phyloP scores from a whole-genome alignment of 805 yeast genomes.

The Millerozyma acaciae region DNA sequence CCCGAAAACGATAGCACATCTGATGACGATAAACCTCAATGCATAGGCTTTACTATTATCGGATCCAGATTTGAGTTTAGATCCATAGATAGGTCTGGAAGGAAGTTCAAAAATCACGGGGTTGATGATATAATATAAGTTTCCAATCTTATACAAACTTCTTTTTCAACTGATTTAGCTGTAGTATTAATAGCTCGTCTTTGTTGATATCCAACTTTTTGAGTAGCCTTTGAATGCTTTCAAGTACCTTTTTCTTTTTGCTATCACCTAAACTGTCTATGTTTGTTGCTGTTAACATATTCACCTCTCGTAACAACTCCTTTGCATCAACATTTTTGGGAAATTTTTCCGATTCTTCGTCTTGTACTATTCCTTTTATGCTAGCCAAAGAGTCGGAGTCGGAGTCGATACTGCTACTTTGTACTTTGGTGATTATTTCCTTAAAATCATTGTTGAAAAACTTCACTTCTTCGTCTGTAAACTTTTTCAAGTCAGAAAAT shows the following conservation, averaged over 20 bases:
- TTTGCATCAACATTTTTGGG: conserved; percentile 10
- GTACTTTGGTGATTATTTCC: conserved; percentile 13
- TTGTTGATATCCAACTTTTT: conserved; percentile 11
- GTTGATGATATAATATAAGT: conserved; percentile 50
- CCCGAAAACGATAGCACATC: conserved; percentile 12
- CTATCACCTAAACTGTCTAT: not conserved
- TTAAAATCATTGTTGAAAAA: conserved; percentile 21
- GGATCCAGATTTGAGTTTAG: conserved; percentile 79
- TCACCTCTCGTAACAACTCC: conserved; percentile 12
- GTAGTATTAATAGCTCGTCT: conserved; percentile 21
- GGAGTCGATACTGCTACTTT: conserved; percentile 7
- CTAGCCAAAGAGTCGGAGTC: conserved; percentile 16
- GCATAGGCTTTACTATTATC: conserved; percentile 57
- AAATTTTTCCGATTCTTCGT: conserved; percentile 3
- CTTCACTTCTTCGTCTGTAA: conserved; percentile 16
- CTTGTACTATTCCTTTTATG: conserved; percentile 10
- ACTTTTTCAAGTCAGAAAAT: conserved; percentile 21
- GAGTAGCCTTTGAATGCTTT: conserved; percentile 11
- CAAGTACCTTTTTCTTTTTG: conserved; percentile 1
- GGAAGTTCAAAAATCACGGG: conserved; percentile 78
- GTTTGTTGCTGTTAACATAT: conserved; percentile 7
- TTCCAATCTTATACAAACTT: conserved; percentile 7
- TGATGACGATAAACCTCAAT: conserved; percentile 29
- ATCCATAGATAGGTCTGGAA: conserved; percentile 74
- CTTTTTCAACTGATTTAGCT: conserved; percentile 16